Conservation (phyloP, 2,329 filamentous ascomycete species). For the Colletotrichum ledebouriae region DNA sequence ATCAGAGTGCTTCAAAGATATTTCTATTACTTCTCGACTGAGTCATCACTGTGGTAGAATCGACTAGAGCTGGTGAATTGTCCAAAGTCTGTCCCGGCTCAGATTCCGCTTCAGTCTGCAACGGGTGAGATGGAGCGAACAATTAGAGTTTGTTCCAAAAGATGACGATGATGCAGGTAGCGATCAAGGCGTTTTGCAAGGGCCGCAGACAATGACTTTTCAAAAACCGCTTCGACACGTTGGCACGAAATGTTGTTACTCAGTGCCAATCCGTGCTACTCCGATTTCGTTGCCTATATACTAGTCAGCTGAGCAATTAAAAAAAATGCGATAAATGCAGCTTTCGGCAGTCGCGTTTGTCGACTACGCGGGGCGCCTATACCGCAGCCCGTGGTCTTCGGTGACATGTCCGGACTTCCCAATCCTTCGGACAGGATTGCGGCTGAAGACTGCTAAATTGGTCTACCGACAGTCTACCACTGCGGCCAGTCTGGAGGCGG, state of each 20-base stretch:
- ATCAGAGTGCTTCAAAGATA: too few relatives aligned
- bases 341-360: slow-evolving; percentile 5
- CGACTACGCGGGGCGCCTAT: neutral
- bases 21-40: too few relatives aligned
- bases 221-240: neutral
- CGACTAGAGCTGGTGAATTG: too few relatives aligned
- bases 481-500: neutral
- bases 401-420: slow-evolving; percentile 11
- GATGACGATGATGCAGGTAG: too few relatives aligned
- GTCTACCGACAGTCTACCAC: too few relatives aligned
- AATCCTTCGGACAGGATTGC: slow-evolving; percentile 10
- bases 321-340: slow-evolving; percentile 1
- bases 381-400: neutral
- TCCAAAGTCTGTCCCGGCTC: too few relatives aligned
- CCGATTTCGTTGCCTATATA: neutral
- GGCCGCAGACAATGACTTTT: neutral
- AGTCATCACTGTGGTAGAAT: too few relatives aligned
- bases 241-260: neutral
- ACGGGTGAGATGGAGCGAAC: too few relatives aligned
- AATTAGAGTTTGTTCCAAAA: too few relatives aligned
- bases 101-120: too few relatives aligned
- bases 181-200: neutral
- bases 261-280: neutral
- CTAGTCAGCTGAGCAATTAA: neutral
- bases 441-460: neutral